Percentiles rank a stretch among this genome's conserved stretches.
phyloP scores from a whole-genome alignment of 352 stramenopile genomes.

The Lagenidium sp. region DNA sequence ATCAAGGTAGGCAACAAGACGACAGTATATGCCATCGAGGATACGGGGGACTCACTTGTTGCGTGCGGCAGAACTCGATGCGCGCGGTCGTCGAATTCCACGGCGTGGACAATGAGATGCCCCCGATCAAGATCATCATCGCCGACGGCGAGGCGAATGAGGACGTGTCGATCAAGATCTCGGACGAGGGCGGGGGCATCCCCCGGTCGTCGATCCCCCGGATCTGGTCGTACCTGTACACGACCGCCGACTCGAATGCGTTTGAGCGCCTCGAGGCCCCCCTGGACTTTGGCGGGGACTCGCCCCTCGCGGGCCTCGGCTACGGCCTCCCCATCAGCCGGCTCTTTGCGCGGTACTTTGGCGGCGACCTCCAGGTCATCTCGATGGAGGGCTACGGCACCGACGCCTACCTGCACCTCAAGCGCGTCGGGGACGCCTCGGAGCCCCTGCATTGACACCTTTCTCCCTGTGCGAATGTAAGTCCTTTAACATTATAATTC shows the following conservation, averaged over 20 bases:
- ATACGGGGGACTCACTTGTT: too few species aligned
- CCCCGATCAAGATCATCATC: constrained; percentile 99
- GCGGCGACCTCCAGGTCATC: constrained; percentile 98
- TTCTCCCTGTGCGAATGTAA: not conserved
- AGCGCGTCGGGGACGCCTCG: constrained; percentile 86
- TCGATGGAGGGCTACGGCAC: constrained; percentile 99
- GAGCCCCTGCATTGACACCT: constrained; percentile 68
- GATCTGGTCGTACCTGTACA: constrained; percentile 99
- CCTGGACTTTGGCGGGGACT: constrained; percentile 83
- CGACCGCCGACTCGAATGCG: constrained; percentile 94
- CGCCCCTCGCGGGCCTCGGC: constrained; percentile 92
- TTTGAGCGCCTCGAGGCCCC: constrained; percentile 86
- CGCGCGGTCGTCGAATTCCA: constrained; percentile 97
- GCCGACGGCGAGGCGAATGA: constrained; percentile 98
- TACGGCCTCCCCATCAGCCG: constrained; percentile 95
- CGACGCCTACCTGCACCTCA: constrained; percentile 94
- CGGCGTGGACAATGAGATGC: constrained; percentile 96
- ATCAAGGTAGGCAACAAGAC: constrained; percentile 80
- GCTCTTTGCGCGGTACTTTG: constrained; percentile 99
- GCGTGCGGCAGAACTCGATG: constrained; percentile 90
- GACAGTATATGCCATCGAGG: not conserved
- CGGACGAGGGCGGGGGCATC: constrained; percentile 99
- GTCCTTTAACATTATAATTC: constrained; percentile 8
- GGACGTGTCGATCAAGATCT: constrained; percentile 99
- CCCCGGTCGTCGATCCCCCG: constrained; percentile 95